Percentiles rank a stretch among this genome's conserved stretches.
Evolutionary conservation across 192 early-diverging fungal genomes (phyloP).

Genomic region (Coemansia sp.): DNA sequence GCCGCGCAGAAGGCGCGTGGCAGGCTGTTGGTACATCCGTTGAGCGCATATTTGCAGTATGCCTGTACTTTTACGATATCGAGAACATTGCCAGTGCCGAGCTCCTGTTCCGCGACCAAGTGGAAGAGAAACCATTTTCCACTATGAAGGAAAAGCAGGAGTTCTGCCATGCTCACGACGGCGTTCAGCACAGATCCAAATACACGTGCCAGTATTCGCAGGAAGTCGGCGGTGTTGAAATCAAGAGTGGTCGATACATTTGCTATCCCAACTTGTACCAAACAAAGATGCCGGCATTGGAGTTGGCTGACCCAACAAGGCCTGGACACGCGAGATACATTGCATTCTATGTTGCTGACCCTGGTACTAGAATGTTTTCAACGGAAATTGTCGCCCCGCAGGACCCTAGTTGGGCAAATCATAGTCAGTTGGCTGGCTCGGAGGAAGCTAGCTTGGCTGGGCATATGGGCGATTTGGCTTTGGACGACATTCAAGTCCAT

Average conservation of each 20-base stretch:
- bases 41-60: slow-evolving; percentile 72
- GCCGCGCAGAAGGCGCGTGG: slow-evolving; percentile 61
- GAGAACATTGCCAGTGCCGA: slow-evolving; percentile 60
- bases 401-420: not conserved
- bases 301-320: not conserved
- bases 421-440: not conserved
- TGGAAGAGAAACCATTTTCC: not conserved
- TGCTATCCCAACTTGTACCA: slow-evolving; percentile 5
- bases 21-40: slow-evolving; percentile 70
- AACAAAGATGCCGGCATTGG: not conserved
- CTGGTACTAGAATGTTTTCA: not conserved
- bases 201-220: not conserved
- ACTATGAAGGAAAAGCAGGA: not conserved
- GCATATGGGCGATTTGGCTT: not conserved
- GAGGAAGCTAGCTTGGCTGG: not conserved
- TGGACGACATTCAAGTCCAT: not conserved
- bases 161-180: too few species aligned
- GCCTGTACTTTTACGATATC: slow-evolving; percentile 70
- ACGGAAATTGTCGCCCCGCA: not conserved
- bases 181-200: not conserved
- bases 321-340: not conserved
- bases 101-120: not conserved
- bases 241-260: not conserved
- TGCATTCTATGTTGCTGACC: not conserved
- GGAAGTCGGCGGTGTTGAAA: not conserved